These are phyloP conservation scores for Rhodotorula sp. DNA, from an alignment of 1,284 basidiomycete genomes.

Conservation along the genomic window DNA sequence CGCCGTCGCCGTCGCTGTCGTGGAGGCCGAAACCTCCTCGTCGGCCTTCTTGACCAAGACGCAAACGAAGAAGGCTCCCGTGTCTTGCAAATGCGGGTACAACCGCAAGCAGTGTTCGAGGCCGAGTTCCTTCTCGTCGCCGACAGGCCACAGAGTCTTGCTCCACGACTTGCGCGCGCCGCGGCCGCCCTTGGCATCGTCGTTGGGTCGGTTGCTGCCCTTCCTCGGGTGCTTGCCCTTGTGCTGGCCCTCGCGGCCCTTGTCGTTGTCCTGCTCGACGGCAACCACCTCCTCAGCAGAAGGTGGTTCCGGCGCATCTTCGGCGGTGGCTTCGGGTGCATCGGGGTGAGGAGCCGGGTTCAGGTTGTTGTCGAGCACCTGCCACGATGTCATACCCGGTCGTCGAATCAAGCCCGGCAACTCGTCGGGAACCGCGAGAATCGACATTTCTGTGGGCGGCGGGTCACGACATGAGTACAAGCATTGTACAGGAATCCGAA, in stretches of 20 bases:
- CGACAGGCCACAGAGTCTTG: constrained; percentile 75
- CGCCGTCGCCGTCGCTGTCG: no score
- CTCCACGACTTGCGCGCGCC: constrained; percentile 60
- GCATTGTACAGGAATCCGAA: constrained; percentile 1
- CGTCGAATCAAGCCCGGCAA: constrained; percentile 71
- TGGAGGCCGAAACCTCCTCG: no score
- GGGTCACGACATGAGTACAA: not conserved
- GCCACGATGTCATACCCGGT: constrained; percentile 74
- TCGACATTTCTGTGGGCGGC: constrained; percentile 62
- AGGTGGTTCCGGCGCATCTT: not conserved
- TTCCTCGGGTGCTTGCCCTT: not conserved
- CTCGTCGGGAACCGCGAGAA: constrained; percentile 72
- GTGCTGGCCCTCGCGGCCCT: constrained; percentile 32
- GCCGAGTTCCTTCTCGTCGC: constrained; percentile 60
- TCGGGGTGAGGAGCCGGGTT: constrained; percentile 32
- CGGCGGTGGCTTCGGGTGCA: constrained; percentile 1
- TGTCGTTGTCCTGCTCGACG: constrained; percentile 29
- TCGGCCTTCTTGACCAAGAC: constrained; percentile 63
- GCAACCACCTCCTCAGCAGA: constrained; percentile 5
- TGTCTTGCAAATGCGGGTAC: constrained; percentile 94
- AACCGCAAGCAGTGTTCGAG: constrained; percentile 75
- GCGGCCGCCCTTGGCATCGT: constrained; percentile 45
- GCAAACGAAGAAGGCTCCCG: constrained; percentile 95
- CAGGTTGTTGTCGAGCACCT: constrained; percentile 53
- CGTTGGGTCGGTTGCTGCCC: not conserved